These are phyloP conservation scores for Balansia obtecta DNA, from an alignment of 2,329 filamentous ascomycete genomes.

Conservation along the genomic window DNA sequence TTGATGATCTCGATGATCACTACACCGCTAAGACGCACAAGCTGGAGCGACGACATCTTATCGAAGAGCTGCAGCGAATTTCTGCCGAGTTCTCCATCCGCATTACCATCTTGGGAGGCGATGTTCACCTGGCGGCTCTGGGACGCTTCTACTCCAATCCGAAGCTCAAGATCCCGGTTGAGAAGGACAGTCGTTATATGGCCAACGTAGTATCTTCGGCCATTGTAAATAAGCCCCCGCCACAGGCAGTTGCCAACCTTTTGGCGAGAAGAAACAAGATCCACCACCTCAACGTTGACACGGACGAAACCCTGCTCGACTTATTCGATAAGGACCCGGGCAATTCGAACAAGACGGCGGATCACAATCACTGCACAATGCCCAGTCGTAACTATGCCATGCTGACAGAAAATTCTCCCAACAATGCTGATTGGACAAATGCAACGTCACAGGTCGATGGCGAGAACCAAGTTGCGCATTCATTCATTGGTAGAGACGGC, in stretches of 20 bases:
- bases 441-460: constrained; percentile 13
- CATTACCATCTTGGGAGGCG: constrained; percentile 83
- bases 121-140: constrained; percentile 84
- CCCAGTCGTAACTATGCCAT: constrained; percentile 88
- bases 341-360: constrained; percentile 56
- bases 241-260: constrained; percentile 77
- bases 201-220: constrained; percentile 87
- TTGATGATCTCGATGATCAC: constrained; percentile 91
- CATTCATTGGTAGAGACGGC: constrained; percentile 43
- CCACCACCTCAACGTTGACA: constrained; percentile 55
- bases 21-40: constrained; percentile 92
- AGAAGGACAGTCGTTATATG: constrained; percentile 88
- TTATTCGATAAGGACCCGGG: constrained; percentile 88
- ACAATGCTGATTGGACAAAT: constrained; percentile 22
- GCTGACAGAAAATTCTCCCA: constrained; percentile 74
- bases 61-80: constrained; percentile 72
- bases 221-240: constrained; percentile 90
- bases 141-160: constrained; percentile 93
- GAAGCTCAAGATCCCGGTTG: constrained; percentile 60
- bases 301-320: constrained; percentile 87
- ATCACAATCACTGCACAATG: constrained; percentile 76
- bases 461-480: constrained; percentile 9
- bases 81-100: constrained; percentile 79
- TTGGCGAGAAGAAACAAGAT: constrained; percentile 82
- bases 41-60: constrained; percentile 64